phyloP scores from a whole-genome alignment of 768 basidiomycete species.

The Auricularia cornea region DNA sequence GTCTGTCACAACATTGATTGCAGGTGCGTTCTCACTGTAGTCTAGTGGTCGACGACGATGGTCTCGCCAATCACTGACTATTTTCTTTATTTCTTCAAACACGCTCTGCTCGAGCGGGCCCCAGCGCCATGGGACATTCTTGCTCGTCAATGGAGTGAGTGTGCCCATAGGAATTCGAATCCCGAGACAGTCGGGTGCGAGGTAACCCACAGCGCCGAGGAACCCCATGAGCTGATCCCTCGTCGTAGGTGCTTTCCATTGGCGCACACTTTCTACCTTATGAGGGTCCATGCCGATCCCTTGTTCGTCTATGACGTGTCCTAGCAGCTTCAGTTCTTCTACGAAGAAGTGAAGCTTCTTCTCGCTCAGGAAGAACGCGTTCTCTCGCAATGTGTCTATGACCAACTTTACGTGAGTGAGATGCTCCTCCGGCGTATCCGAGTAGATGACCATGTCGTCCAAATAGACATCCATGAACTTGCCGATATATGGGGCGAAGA shows the following conservation, averaged over 20 bases:
- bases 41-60: background rate
- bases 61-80: constrained; percentile 1
- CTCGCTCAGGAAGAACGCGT: constrained; percentile 29
- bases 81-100: constrained; percentile 7
- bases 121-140: background rate
- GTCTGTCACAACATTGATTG: constrained; percentile 25
- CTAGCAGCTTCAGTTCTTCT: constrained; percentile 19
- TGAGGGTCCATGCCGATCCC: constrained; percentile 37
- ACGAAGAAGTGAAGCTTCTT: constrained; percentile 28
- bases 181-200: constrained; percentile 12
- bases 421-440: constrained; percentile 21
- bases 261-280: constrained; percentile 30
- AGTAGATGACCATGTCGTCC: constrained; percentile 29
- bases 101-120: background rate
- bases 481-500: constrained; percentile 23
- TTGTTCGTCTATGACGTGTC: constrained; percentile 27
- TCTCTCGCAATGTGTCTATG: constrained; percentile 23
- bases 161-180: background rate
- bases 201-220: constrained; percentile 22
- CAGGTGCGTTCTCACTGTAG: constrained; percentile 14
- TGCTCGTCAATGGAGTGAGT: background rate
- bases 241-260: constrained; percentile 24
- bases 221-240: constrained; percentile 28
- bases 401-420: constrained; percentile 22
- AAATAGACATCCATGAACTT: constrained; percentile 29